Evolutionary conservation across 495 filamentous ascomycete species (phyloP), one percentile per base, ranked within the genome.

Genomic region (Penicillium coffeae): DNA sequence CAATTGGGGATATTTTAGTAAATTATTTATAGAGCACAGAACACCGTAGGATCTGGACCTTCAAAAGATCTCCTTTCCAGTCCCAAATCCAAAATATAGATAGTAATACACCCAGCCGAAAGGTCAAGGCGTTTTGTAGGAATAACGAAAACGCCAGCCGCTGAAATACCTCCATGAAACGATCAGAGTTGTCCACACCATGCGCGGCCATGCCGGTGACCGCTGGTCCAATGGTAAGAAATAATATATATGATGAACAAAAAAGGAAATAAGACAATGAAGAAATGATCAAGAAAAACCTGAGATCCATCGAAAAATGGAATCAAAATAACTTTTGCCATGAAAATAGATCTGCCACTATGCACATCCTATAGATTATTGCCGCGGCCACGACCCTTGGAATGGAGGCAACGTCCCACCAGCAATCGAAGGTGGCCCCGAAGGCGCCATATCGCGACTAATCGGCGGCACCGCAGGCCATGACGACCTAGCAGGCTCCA

Each of bases 181-280:
- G 39, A 43, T 12, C 32, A 45, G 13, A 38, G 21, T 37, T 14
- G 22, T n/a, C 44, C 34, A 38, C n/a, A 25, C 33, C 32, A 21
- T 15, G 30, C n/a, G n/a, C 51, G 38, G 52, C 25, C 58, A 62
- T 32, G 38, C 60, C 60, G 52, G 60, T 55, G 57, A 54, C 60
- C 39, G 51, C 32, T 42, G 38, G 20, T 30, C 25, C 42, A 32
- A 37, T 37, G 14, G 21, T 14, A 19, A 42, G 5, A 32, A n/a
- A 38, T 47, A 20, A 13, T 33, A 16, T 21, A 38, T 12, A 38
- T n/a, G 16, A 38, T 14, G 37, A 7, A 22, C 6, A 47, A 27
- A 16, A 8, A 19, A n/a, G 21, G 6, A 47, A 47, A 18, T 13
- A 20, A 30, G n/a, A 38, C 21, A 45, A 19, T 19, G 38, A 13